Percentiles rank a stretch among this genome's conserved stretches.
These are phyloP conservation scores for Paramecium pentaurelia DNA, from an alignment of 73 alveolate species.

Conservation along the genomic window DNA sequence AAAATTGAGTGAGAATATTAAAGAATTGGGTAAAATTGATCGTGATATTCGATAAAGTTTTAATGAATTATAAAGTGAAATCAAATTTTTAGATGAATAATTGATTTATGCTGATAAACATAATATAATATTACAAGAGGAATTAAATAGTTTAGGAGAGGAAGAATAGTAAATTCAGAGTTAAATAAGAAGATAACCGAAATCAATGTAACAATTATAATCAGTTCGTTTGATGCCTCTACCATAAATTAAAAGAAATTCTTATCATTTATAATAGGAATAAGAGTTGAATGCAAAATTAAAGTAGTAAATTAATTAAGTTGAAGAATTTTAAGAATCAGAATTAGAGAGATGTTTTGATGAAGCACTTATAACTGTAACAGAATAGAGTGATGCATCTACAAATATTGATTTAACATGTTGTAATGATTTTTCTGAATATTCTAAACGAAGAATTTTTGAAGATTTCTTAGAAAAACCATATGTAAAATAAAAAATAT, in stretches of 20 bases:
- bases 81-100: conserved; percentile 41
- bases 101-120: conserved; percentile 45
- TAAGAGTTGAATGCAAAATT: not conserved
- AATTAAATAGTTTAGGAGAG: not conserved
- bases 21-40: not conserved
- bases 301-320: conserved; percentile 7
- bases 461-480: conserved; percentile 33
- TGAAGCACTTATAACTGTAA: not conserved
- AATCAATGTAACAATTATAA: not conserved
- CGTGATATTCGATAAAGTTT: not conserved
- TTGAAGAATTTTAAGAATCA: not conserved
- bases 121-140: conserved; percentile 9
- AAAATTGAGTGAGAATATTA: not conserved
- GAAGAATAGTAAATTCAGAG: not conserved
- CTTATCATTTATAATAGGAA: not conserved
- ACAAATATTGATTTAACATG: conserved; percentile 34
- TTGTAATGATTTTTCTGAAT: conserved; percentile 32
- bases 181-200: not conserved
- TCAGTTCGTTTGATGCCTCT: not conserved
- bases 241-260: not conserved
- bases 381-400: not conserved
- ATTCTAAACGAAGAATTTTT: not conserved
- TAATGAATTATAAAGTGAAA: not conserved
- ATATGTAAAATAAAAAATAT: not conserved
- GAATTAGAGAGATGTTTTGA: conserved; percentile 44